A percentile compares a stretch with the other conserved stretches of the same genome.
Conservation (phyloP, 257 asterid genomes). For the Capsicum chinense region DNA sequence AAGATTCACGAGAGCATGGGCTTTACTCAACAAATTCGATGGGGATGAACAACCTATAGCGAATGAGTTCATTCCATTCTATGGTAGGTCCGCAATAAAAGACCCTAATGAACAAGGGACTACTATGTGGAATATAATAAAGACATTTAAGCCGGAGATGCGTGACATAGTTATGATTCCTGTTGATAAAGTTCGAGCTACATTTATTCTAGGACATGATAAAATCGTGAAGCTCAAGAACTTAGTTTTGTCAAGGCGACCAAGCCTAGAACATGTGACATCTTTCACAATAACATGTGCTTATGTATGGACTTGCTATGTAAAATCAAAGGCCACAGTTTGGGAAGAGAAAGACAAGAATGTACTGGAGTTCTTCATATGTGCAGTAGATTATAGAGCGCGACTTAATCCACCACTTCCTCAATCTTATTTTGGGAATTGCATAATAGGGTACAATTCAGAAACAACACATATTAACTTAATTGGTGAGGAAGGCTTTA, state of each 20-base stretch:
- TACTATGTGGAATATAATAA: slow-evolving; percentile 28
- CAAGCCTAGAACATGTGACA: slow-evolving; percentile 38
- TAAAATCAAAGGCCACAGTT: slow-evolving; percentile 32
- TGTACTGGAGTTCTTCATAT: neutral
- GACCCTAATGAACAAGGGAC: slow-evolving; percentile 28
- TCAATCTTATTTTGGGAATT: slow-evolving; percentile 55
- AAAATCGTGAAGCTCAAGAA: slow-evolving; percentile 41
- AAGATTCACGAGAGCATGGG: slow-evolving; percentile 33
- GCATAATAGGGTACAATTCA: slow-evolving; percentile 41
- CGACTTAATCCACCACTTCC: slow-evolving; percentile 54
- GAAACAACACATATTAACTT: slow-evolving; percentile 29
- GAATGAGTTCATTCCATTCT: slow-evolving; percentile 28
- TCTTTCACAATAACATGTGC: slow-evolving; percentile 40
- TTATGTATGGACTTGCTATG: slow-evolving; percentile 53
- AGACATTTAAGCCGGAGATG: neutral
- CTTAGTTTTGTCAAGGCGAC: slow-evolving; percentile 32
- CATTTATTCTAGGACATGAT: slow-evolving; percentile 26
- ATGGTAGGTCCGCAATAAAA: slow-evolving; percentile 29
- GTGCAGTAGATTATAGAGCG: slow-evolving; percentile 40
- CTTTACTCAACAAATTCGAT: slow-evolving; percentile 14
- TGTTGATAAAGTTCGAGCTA: slow-evolving; percentile 31
- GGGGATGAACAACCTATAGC: neutral
- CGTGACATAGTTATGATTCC: neutral
- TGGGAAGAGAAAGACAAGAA: neutral
- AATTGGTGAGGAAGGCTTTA: slow-evolving; percentile 42